Evolutionary conservation across 495 filamentous ascomycete species (phyloP).

Genomic region (Lophium mytilinum): DNA sequence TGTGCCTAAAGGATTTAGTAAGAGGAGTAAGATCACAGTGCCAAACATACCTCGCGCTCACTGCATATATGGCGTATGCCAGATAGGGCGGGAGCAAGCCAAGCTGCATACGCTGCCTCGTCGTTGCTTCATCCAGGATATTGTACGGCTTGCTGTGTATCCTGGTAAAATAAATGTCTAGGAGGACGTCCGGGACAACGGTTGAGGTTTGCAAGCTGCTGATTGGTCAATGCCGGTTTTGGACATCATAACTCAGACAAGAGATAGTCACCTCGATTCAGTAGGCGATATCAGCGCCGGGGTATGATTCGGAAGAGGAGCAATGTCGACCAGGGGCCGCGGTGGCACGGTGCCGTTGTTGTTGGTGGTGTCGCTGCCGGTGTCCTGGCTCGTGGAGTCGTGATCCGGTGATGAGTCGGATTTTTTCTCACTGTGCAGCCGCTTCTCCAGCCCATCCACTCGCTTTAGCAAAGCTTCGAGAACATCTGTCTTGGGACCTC

Average conservation of each 20-base stretch:
- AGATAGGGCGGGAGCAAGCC: slow-evolving; percentile 57
- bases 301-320: slow-evolving; percentile 10
- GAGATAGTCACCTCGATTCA: slow-evolving; percentile 18
- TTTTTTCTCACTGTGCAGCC: slow-evolving; percentile 46
- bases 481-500: slow-evolving; percentile 82
- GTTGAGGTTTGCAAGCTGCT: slow-evolving; percentile 21
- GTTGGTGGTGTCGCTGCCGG: slow-evolving; percentile 6
- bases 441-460: slow-evolving; percentile 74
- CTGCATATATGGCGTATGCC: slow-evolving; percentile 63
- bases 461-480: slow-evolving; percentile 75
- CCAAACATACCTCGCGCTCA: slow-evolving; percentile 53
- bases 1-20: slow-evolving; percentile 46
- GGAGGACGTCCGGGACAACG: slow-evolving; percentile 41
- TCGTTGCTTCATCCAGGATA: slow-evolving; percentile 64
- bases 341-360: slow-evolving; percentile 1
- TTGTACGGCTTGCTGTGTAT: slow-evolving; percentile 72
- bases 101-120: slow-evolving; percentile 57
- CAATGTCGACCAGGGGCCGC: slow-evolving; percentile 21
- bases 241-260: not conserved
- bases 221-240: not conserved
- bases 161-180: slow-evolving; percentile 69
- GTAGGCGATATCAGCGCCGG: slow-evolving; percentile 22
- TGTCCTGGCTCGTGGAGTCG: slow-evolving; percentile 10
- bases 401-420: slow-evolving; percentile 17
- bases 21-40: not conserved